These are phyloP conservation scores for Cladobotryum protrusum DNA, from an alignment of 2,329 filamentous ascomycete genomes.

Conservation along the genomic window DNA sequence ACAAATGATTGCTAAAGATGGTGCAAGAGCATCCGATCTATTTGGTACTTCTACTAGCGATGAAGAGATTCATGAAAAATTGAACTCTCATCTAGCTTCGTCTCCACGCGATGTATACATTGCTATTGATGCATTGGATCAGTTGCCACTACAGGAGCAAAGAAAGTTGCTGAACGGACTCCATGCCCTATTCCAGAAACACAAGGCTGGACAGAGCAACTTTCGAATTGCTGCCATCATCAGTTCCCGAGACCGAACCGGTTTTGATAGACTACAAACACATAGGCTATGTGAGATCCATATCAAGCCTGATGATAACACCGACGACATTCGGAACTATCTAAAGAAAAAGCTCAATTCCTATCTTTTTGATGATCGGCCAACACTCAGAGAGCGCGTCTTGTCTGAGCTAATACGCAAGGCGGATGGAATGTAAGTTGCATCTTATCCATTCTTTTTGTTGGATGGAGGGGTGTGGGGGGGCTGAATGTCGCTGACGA, in stretches of 20 bases:
- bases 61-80: background rate
- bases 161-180: background rate
- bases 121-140: background rate
- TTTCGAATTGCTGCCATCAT: background rate
- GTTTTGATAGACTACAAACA: background rate
- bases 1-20: background rate
- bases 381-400: background rate
- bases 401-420: background rate
- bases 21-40: background rate
- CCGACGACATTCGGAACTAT: background rate
- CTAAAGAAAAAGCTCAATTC: background rate
- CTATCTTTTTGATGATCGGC: background rate
- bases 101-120: background rate
- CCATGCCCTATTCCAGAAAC: background rate
- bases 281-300: background rate
- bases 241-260: background rate
- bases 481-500: background rate
- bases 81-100: background rate
- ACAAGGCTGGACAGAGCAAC: background rate
- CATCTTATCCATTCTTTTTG: background rate
- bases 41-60: background rate
- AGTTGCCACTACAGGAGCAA: background rate
- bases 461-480: no score
- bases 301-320: background rate
- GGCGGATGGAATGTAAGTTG: background rate